Percentiles rank a stretch among this genome's conserved stretches.
Evolutionary conservation across 352 stramenopile species (phyloP).

Genomic region (Pythium utonaiense): DNA sequence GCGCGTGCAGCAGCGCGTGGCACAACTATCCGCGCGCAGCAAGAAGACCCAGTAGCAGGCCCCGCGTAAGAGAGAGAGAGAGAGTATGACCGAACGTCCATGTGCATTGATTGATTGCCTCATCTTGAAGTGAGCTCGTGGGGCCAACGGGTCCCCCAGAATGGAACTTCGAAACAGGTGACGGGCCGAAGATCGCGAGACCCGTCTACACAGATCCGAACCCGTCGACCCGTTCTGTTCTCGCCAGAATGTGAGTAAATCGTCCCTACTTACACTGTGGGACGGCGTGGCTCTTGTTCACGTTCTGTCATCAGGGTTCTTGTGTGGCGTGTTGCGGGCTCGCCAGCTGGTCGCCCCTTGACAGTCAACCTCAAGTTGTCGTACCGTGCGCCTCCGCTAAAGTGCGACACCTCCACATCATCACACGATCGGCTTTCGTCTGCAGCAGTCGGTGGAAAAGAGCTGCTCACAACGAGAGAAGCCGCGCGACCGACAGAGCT

Average conservation of each 20-base stretch:
- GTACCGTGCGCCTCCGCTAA: conserved; percentile 1
- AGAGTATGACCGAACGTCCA: neutral
- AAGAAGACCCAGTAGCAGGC: too few species aligned
- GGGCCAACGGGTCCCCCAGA: neutral
- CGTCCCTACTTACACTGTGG: too few species aligned
- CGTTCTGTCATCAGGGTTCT: neutral
- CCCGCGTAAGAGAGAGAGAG: neutral
- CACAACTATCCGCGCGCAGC: conserved; percentile 33
- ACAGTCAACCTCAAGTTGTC: conserved; percentile 20
- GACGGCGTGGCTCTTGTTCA: too few species aligned
- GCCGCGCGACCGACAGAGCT: neutral
- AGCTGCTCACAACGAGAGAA: conserved; percentile 1
- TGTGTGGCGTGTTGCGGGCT: conserved; percentile 6
- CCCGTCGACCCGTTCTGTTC: too few species aligned
- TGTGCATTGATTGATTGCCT: neutral
- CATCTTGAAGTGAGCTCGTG: conserved; percentile 1
- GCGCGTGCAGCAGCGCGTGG: conserved; percentile 59
- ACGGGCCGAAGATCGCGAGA: too few species aligned
- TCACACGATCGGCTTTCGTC: conserved; percentile 1
- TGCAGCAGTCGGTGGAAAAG: conserved; percentile 3
- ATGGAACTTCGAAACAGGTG: neutral
- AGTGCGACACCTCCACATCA: conserved; percentile 15
- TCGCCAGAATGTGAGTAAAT: too few species aligned
- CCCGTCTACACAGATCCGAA: too few species aligned
- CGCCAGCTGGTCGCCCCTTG: too few species aligned